Evolutionary conservation across 106 monocot species (phyloP).

Genomic region (Dendrobium officinale): DNA sequence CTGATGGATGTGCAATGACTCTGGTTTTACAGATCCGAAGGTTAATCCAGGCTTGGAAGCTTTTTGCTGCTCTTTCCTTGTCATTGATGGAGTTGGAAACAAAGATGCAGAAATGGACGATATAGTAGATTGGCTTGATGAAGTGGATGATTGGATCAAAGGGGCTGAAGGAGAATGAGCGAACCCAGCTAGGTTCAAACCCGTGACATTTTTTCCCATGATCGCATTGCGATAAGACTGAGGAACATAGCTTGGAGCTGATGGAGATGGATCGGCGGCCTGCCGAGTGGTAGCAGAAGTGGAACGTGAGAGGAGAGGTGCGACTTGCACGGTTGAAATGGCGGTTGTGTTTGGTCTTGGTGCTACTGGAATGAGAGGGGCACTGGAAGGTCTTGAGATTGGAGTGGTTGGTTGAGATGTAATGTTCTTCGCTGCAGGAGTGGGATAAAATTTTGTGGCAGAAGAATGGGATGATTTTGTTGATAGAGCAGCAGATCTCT

Average conservation of each 20-base stretch:
- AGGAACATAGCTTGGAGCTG: slow-evolving; percentile 34
- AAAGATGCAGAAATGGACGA: slow-evolving; percentile 17
- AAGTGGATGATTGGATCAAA: slow-evolving; percentile 15
- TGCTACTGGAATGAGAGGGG: slow-evolving; percentile 57
- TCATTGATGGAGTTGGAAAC: slow-evolving; percentile 13
- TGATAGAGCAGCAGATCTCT: slow-evolving; percentile 2
- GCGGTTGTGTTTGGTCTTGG: slow-evolving; percentile 33
- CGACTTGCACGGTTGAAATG: slow-evolving; percentile 25
- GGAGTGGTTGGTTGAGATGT: slow-evolving; percentile 16
- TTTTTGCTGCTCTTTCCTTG: slow-evolving; percentile 14
- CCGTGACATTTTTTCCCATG: slow-evolving; percentile 33
- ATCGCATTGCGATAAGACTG: slow-evolving; percentile 92
- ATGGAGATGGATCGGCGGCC: slow-evolving; percentile 40
- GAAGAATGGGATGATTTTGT: slow-evolving; percentile 16
- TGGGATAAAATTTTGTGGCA: slow-evolving; percentile 14
- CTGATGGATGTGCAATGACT: slow-evolving; percentile 19
- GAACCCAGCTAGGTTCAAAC: neutral
- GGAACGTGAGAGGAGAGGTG: slow-evolving; percentile 53
- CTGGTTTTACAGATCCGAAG: slow-evolving; percentile 54
- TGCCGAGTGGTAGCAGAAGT: slow-evolving; percentile 52
- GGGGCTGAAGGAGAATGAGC: slow-evolving; percentile 12
- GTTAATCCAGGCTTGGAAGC: slow-evolving; percentile 27
- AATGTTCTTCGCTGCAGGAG: slow-evolving; percentile 17
- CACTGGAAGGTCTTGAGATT: slow-evolving; percentile 72
- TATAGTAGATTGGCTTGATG: slow-evolving; percentile 16